Evolutionary conservation across 331 rosid genomes (phyloP).

Genomic region (Acacia concinna): DNA sequence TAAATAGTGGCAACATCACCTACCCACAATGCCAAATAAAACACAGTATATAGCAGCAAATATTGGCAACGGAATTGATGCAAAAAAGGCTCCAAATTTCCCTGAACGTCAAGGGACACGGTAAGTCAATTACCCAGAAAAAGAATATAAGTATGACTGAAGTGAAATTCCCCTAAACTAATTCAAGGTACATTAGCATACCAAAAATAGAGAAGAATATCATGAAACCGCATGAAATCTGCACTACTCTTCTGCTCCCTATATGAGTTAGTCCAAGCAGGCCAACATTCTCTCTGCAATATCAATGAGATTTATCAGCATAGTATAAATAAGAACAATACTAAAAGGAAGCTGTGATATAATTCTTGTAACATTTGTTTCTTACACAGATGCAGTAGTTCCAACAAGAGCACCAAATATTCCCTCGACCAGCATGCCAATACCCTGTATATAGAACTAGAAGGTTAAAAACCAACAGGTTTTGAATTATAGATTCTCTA

Average conservation of each 20-base stretch:
- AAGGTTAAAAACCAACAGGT: slow-evolving; percentile 1
- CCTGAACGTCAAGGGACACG: slow-evolving; percentile 51
- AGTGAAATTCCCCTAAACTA: not conserved
- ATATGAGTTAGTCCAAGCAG: slow-evolving; percentile 88
- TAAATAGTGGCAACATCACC: slow-evolving; percentile 30
- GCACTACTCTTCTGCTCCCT: slow-evolving; percentile 97
- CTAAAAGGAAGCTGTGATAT: not conserved
- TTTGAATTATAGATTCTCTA: slow-evolving; percentile 5
- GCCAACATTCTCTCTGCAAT: slow-evolving; percentile 87
- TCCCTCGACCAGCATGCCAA: slow-evolving; percentile 80
- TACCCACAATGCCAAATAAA: slow-evolving; percentile 81
- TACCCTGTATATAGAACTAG: slow-evolving; percentile 59
- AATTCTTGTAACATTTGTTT: slow-evolving; percentile 7
- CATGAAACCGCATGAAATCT: slow-evolving; percentile 88
- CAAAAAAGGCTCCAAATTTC: slow-evolving; percentile 92
- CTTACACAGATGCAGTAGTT: slow-evolving; percentile 94
- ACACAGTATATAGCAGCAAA: slow-evolving; percentile 90
- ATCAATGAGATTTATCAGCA: slow-evolving; percentile 8
- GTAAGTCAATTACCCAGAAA: slow-evolving; percentile 11
- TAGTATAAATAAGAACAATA: not conserved
- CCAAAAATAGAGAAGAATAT: slow-evolving; percentile 91
- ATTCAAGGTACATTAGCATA: slow-evolving; percentile 24
- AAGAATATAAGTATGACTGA: not conserved
- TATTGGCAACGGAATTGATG: slow-evolving; percentile 89
- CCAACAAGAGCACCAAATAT: slow-evolving; percentile 81